phyloP scores from a whole-genome alignment of 345 rosid genomes.

The Syzygium grande region DNA sequence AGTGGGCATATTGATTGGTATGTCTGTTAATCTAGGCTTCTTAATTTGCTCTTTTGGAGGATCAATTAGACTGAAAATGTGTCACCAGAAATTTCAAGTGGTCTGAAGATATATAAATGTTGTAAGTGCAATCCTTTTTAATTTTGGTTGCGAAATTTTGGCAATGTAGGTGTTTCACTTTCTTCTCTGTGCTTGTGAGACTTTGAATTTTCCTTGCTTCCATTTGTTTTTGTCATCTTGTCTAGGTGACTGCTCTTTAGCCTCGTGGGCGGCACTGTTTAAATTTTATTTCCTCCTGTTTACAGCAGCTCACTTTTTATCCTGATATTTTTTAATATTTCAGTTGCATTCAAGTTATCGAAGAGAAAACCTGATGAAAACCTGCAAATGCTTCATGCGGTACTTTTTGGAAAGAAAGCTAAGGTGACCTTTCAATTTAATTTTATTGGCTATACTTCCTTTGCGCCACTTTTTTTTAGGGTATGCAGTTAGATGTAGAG shows the following conservation, averaged over 20 bases:
- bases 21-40: background rate
- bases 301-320: background rate
- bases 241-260: background rate
- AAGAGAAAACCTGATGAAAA: conserved; percentile 92
- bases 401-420: conserved; percentile 95
- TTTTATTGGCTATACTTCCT: background rate
- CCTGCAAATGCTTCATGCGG: conserved; percentile 61
- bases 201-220: background rate
- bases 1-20: background rate
- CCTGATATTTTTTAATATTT: conserved; percentile 12
- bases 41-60: background rate
- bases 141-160: background rate
- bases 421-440: conserved; percentile 40
- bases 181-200: background rate
- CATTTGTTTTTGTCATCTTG: background rate
- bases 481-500: background rate
- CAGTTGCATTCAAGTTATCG: conserved; percentile 96
- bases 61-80: background rate
- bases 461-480: background rate
- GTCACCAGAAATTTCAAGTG: background rate
- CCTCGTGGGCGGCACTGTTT: background rate
- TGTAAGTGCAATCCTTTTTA: background rate
- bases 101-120: background rate
- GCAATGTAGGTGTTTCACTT: background rate
- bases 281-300: background rate